Percentiles rank a stretch among this genome's conserved stretches.
Conservation (phyloP, 2,329 filamentous ascomycete genomes). For the Botryosphaeria agaves region DNA sequence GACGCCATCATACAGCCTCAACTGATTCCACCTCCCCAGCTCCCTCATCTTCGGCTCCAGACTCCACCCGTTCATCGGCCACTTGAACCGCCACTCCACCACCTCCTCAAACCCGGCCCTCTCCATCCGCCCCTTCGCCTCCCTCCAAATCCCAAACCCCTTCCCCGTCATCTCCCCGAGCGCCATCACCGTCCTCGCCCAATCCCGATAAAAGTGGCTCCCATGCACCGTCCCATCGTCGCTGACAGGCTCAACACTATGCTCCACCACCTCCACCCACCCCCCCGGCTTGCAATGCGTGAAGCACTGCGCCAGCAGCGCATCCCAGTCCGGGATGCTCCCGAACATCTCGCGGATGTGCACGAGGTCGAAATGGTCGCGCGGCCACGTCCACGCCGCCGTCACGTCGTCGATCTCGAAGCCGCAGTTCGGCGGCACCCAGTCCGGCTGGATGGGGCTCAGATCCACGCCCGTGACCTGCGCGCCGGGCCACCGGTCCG, state of each 20-base stretch:
- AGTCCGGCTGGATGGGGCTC: conserved; percentile 30
- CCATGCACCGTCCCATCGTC: conserved; percentile 22
- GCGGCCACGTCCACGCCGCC: conserved; percentile 21
- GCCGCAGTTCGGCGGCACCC: conserved; percentile 27
- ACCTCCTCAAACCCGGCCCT: conserved; percentile 12
- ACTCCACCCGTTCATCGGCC: conserved; percentile 7
- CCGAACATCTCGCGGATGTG: conserved; percentile 29
- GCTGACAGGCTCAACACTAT: conserved; percentile 19
- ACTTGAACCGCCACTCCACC: conserved; percentile 8
- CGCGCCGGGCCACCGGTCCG: conserved; percentile 15
- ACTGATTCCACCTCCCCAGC: conserved; percentile 5
- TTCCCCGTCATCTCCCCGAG: conserved; percentile 21
- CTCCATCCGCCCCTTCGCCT: conserved; percentile 15
- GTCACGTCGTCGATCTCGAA: conserved; percentile 31
- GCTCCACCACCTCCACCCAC: conserved; percentile 25
- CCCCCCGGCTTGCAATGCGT: conserved; percentile 21
- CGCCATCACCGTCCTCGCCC: conserved; percentile 16
- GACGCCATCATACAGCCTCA: too few species aligned
- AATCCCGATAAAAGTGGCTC: conserved; percentile 15
- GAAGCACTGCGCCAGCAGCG: conserved; percentile 19
- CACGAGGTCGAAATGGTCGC: conserved; percentile 24
- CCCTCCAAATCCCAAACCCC: conserved; percentile 17
- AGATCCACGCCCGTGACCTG: conserved; percentile 29
- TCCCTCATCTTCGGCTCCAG: conserved; percentile 3
- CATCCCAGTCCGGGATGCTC: conserved; percentile 27